Evolutionary conservation across 495 filamentous ascomycete species (phyloP).

Genomic region (Cairneyella variabilis): DNA sequence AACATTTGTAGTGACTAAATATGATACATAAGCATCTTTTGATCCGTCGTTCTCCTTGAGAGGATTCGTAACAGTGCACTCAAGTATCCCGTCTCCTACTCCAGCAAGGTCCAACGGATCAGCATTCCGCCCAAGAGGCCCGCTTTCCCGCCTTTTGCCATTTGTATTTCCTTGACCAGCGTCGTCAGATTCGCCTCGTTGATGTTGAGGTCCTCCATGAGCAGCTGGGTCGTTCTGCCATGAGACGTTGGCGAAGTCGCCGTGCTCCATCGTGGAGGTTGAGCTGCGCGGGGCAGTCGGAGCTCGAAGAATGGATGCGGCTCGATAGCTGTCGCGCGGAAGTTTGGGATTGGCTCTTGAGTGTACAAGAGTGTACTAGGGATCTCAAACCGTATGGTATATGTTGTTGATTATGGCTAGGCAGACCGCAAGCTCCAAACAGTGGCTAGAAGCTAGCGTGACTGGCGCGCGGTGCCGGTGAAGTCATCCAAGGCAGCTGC

Average conservation of each 20-base stretch:
- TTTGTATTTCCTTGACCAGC: conserved; percentile 4
- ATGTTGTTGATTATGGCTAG: no score
- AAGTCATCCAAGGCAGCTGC: conserved; percentile 3
- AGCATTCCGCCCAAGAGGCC: conserved; percentile 36
- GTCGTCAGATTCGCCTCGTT: background rate
- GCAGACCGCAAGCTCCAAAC: background rate
- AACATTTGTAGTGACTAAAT: conserved; percentile 88
- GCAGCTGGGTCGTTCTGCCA: conserved; percentile 17
- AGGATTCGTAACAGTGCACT: conserved; percentile 76
- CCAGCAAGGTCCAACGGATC: conserved; percentile 36
- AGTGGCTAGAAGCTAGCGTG: background rate
- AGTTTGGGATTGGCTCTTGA: background rate
- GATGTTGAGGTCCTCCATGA: background rate
- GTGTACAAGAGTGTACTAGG: no score
- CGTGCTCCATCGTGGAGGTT: conserved; percentile 12
- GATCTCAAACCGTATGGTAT: no score
- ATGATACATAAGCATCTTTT: conserved; percentile 95
- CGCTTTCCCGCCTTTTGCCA: conserved; percentile 9
- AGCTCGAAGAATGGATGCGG: background rate
- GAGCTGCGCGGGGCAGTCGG: conserved; percentile 11
- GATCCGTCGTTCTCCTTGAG: conserved; percentile 95
- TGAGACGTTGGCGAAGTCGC: conserved; percentile 24
- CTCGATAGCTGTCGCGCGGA: background rate
- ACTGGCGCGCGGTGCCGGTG: conserved; percentile 12
- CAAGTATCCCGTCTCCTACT: conserved; percentile 72